Evolutionary conservation across 257 asterid genomes (phyloP), one percentile per base, ranked within the genome.

Genomic region (Thymus mandschuricus): DNA sequence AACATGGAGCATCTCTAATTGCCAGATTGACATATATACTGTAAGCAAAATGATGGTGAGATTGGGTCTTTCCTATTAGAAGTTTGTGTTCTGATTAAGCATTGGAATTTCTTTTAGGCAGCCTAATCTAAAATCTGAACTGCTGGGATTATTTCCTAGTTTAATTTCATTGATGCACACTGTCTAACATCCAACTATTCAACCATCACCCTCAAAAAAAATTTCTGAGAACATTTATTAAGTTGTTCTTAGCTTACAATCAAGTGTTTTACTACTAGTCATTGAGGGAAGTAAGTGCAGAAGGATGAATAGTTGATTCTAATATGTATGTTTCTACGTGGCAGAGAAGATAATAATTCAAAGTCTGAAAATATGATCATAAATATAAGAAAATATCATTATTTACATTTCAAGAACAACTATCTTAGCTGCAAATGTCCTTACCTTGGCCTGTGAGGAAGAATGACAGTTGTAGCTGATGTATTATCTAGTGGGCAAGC

Each of bases 361-460:
- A 64, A 5, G 56, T 44, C 69, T 9, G 48, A 30, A 52, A 34
- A 48, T 11, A 5, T 59, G 65, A 21, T 9, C 15, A 64, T 11
- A 43, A 64, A 5, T 27, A 64, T 2, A 12, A 64, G 56, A 64
- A 64, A 64, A 45, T 44, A 28, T 44, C 43, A 28, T 11, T 21
- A 48, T 41, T 63, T 60, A 75, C 9, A 54, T 46, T 63, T 27
- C 21, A 79, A 64, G 68, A 48, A 69, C 10, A 27, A 46, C 54
- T 64, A 52, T 8, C 45, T 60, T 55, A 71, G 68, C 41, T 34
- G 38, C 55, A 34, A 9, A 45, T 11, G 35, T 21, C 21, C 70
- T 81, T 87, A 94, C 99, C 97, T 89, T 70, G 96, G 88, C 49
- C 95, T 81, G 75, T 94, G 99, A 46, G 96, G 95, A 81, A 94